Evolutionary conservation across 805 yeast species (phyloP), one percentile per base, ranked within the genome.

Genomic region (Spathaspora boniae): DNA sequence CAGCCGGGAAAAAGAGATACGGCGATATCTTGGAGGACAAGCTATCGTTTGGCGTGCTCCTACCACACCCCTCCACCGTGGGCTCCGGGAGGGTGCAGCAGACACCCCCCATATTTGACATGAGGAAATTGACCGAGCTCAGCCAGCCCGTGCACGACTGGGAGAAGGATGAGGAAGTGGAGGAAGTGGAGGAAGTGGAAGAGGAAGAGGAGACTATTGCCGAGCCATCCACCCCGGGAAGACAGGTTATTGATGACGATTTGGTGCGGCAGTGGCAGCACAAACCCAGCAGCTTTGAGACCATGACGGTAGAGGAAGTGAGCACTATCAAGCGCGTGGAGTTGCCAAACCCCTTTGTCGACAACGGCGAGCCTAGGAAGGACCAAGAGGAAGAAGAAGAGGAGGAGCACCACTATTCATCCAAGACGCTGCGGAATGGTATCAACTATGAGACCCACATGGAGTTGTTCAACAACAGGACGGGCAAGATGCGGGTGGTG

Each of bases 211-310:
- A 19, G 16, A 22, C 30, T 16, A 14, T 22, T 9, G n/a, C 9
- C 8, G 26, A 6, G 8, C 60, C 60, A 5, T 40, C 38, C 33
- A 60, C 70, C 4, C 68, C 68, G 1, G 28, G 36, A 2, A 44
- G 37, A 3, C 70, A 65, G 37, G 22, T 65, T 21, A 62, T 66
- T 5, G 49, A 53, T 24, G 68, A 62, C 4, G 48, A 53, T 5
- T 43, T 52, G 33, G 60, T 63, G 9, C 39, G 51, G 12, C 55
- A 56, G 22, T 67, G 72, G 72, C 60, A 64, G 36, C 65, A 61
- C 2, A 55, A 56, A 26, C 59, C 68, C 5, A 50, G 42, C 44
- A 47, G 49, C 26, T 46, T 46, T 38, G 22, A 37, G 18, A 26
- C 6, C 31, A 33, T 4, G 35, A 16, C 37, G 23, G 29, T 23